These are phyloP conservation scores for Irpex sp. DNA, from an alignment of 1,284 basidiomycete genomes.

Conservation along the genomic window DNA sequence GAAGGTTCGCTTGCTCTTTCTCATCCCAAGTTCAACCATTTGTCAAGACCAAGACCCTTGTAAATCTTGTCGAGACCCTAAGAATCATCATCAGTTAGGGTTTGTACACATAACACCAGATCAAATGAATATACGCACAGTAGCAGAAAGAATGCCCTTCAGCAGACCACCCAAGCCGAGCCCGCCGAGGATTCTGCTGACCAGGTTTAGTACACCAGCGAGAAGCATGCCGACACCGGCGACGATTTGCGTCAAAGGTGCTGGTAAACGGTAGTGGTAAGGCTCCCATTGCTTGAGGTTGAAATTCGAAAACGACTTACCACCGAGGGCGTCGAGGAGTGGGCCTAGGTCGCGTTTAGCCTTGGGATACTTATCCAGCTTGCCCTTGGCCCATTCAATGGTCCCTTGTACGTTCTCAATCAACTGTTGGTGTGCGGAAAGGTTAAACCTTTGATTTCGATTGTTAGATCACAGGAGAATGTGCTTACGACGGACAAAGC, in stretches of 20 bases:
- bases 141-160: neutral
- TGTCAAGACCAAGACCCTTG: neutral
- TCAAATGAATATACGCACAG: neutral
- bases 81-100: neutral
- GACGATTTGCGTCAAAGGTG: neutral
- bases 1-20: neutral
- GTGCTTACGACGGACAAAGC: neutral
- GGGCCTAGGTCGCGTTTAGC: neutral
- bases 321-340: neutral
- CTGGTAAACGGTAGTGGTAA: neutral
- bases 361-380: neutral
- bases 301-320: neutral
- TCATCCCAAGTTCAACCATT: neutral
- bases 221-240: neutral
- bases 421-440: neutral
- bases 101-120: too few species aligned
- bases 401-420: neutral
- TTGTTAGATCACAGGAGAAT: neutral
- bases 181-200: neutral
- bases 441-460: neutral
- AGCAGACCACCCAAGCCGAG: neutral
- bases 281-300: neutral
- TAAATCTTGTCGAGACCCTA: neutral
- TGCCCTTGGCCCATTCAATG: neutral
- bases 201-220: neutral